Evolutionary conservation across 1,139 yeast species (phyloP).

Genomic region (Yamadazyma pseudoaaseri): DNA sequence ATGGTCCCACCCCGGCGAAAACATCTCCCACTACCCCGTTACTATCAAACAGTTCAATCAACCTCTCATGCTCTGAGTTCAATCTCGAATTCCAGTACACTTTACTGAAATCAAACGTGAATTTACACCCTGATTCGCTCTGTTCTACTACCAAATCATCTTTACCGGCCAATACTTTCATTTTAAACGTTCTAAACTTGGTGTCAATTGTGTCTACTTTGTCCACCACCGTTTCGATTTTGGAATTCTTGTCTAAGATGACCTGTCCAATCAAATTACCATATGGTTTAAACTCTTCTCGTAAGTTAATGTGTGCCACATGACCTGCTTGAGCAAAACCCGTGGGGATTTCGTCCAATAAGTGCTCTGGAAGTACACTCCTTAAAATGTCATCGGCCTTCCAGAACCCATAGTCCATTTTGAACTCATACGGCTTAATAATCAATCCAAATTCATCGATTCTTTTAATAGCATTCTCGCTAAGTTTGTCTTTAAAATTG

Average conservation of each 20-base stretch:
- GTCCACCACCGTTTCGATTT: conserved; percentile 88
- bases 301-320: conserved; percentile 86
- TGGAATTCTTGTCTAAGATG: conserved; percentile 78
- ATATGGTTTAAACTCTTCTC: conserved; percentile 83
- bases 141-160: conserved; percentile 78
- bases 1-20: conserved; percentile 99
- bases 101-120: conserved; percentile 84
- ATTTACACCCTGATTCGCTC: conserved; percentile 81
- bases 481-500: conserved; percentile 38
- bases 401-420: conserved; percentile 78
- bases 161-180: conserved; percentile 90
- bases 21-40: conserved; percentile 88
- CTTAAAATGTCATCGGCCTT: conserved; percentile 79
- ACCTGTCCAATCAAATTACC: conserved; percentile 85
- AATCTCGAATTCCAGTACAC: conserved; percentile 98
- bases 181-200: conserved; percentile 84
- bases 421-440: conserved; percentile 53
- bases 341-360: conserved; percentile 74
- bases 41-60: conserved; percentile 59
- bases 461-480: conserved; percentile 39
- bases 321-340: conserved; percentile 96
- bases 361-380: conserved; percentile 72
- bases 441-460: conserved; percentile 47
- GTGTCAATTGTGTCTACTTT: conserved; percentile 86
- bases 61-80: conserved; percentile 88